Base-by-base conservation (phyloP, 2,329 filamentous ascomycete genomes). In the Aspergillus viridinutans region DNA sequence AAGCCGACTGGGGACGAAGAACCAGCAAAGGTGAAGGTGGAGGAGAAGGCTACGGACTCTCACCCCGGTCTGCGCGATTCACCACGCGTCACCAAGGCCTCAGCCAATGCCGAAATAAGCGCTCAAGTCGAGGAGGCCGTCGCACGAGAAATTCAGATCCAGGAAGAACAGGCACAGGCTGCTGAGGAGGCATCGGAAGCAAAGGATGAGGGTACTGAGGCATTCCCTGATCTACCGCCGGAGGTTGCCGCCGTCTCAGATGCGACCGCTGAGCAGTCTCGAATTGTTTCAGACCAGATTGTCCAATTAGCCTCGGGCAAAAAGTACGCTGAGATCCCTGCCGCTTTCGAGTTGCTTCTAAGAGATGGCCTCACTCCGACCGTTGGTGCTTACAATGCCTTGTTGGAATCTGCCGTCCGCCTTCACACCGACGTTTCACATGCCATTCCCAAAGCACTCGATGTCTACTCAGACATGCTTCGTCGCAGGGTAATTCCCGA, bases 381-480 rank as follows among this genome's bases (percentile, higher is more conserved):
- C 6, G 85, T 90, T 50, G 82, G 85, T 49, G 89, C 93, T n/a
- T 99, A 99, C 81, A 97, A 97, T 72, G 90, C 91, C 51, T 82
- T 99, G 48, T 80, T 99, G 47, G 82, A 87, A 66, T 90, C 94
- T 5, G 92, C 92, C 14, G 90, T 97, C 60, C 83, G 90, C 64
- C 83, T 97, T 20, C 90, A 92, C 7, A 81, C 82, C 25, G 87
- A 90, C 72, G 89, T 87, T 74, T 88, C 89, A 54, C 89, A 95
- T 76, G 86, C 94, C 53, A 90, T 96, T 14, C 88, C 91, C 60
- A 96, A 96, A 78, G 92, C 91, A 4, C 82, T 97, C 53, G 92
- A 96, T 77, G 90, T 99, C 53, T 99, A 97, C 74, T 89, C 92
- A 17, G 92, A 97, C 72, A 97, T 99, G 94, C 85, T 96, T 65